These are phyloP conservation scores for Phalaenopsis hybrid DNA, from an alignment of 116 monocot genomes.

Conservation along the genomic window DNA sequence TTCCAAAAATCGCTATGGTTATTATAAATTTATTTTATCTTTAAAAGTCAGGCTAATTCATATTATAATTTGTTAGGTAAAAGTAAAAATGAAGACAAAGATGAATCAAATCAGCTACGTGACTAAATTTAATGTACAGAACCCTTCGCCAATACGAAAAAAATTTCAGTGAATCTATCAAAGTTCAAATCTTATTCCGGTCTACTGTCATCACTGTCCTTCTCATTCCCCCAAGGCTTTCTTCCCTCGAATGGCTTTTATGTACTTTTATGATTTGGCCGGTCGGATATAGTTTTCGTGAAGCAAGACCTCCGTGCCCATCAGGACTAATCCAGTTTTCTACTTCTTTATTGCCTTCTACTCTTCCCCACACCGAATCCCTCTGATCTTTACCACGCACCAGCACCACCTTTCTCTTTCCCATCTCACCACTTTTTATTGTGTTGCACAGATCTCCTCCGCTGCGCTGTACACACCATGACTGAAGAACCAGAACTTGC, in stretches of 20 bases:
- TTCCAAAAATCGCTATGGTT: too few species aligned
- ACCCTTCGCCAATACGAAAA: too few species aligned
- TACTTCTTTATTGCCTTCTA: not conserved
- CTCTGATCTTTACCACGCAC: too few species aligned
- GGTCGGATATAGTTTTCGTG: not conserved
- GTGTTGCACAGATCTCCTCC: slow-evolving; percentile 5
- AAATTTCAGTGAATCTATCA: not conserved
- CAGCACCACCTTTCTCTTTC: not conserved
- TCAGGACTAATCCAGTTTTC: not conserved
- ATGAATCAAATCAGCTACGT: not conserved
- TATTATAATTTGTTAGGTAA: not conserved
- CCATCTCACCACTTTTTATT: not conserved
- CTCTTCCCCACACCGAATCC: slow-evolving; percentile 2
- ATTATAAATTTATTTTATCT: too few species aligned
- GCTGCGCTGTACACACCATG: not conserved
- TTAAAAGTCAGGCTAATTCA: too few species aligned
- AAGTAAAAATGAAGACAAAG: not conserved
- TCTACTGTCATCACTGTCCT: not conserved
- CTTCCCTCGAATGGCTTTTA: not conserved
- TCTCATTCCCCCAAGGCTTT: too few species aligned
- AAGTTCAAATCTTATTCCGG: not conserved
- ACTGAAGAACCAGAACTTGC: slow-evolving; percentile 8
- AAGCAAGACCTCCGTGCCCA: not conserved
- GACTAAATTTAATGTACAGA: not conserved
- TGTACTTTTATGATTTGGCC: slow-evolving; percentile 7